Evolutionary conservation across 352 stramenopile species (phyloP), one percentile per base, ranked within the genome.

Genomic region (Pythium biforme): DNA sequence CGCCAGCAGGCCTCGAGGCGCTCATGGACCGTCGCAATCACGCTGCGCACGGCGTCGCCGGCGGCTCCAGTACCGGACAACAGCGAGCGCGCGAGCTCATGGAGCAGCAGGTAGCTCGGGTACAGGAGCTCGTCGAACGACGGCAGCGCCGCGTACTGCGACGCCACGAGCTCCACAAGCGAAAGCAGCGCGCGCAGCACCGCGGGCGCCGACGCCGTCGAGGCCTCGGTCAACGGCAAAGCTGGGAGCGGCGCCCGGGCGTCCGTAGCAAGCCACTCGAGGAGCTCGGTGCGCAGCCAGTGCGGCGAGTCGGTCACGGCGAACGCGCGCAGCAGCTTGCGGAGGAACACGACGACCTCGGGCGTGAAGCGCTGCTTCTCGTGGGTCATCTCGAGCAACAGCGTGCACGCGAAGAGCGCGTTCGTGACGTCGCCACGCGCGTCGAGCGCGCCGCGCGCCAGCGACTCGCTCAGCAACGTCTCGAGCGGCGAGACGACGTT

Each of bases 401-500:
- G 48, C 68, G 70, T 86, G 57, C 66, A 86, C 59, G 76, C 65
- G 22, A 98, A 85, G 19, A 98, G 65, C 50, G 92, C 94, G 56
- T 86, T 79, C 7, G 81, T 78, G 15, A 95, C 71, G 53, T 99
- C 96, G 55, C 86, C 75, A 0, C 75, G 70, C 3, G 76, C 84
- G 11, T 64, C 74, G 0, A 98, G 49, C 2, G 80, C 73, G 29
- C 89, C 92, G 43, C 90, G 87, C 51, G 75, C 77, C 25, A 98
- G 74, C 25, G 88, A 89, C 63, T 98, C 89, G 12, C 90, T 89
- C 15, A 99, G 67, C 22, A 98, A 66, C 33, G 97, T 89, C 66
- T 98, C 81, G 45, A 95, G 79, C 0, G 94, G 94, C 43, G 91
- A 98, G 22, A 98, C 72, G 26, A 99, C 86, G 51, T 96, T 90